These are phyloP conservation scores for Simmondsia chinensis DNA, from an alignment of 148 eudicot genomes.

Conservation along the genomic window DNA sequence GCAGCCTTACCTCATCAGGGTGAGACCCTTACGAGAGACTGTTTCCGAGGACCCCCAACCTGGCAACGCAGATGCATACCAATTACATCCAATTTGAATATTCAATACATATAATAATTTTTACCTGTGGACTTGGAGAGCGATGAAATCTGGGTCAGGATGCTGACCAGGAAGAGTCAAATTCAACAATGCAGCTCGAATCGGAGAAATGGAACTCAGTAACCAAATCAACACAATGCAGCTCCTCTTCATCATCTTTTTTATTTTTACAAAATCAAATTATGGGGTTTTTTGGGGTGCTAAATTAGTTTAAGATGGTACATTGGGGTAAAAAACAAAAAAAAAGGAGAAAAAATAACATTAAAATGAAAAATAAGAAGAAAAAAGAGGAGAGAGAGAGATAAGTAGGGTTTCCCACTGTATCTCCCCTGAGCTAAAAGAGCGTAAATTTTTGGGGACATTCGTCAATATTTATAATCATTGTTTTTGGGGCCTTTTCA, in stretches of 20 bases:
- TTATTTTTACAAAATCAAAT: not conserved
- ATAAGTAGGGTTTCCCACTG: not conserved
- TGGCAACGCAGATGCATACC: not conserved
- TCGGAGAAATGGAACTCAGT: slow-evolving; percentile 15
- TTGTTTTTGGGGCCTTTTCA: too few relatives aligned
- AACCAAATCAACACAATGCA: slow-evolving; percentile 43
- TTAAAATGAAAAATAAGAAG: not conserved
- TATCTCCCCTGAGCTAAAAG: not conserved
- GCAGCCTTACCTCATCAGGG: too few relatives aligned
- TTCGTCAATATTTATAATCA: not conserved
- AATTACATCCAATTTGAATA: not conserved
- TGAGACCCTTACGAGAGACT: too few relatives aligned
- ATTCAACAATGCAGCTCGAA: slow-evolving; percentile 29
- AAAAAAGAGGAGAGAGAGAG: not conserved
- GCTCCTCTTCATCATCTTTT: slow-evolving; percentile 31
- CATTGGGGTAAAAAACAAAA: not conserved
- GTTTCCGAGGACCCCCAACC: not conserved
- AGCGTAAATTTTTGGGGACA: not conserved
- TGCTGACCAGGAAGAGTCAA: slow-evolving; percentile 73
- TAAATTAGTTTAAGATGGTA: not conserved
- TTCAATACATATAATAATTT: not conserved
- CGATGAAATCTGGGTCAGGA: slow-evolving; percentile 80
- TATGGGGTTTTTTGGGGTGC: not conserved
- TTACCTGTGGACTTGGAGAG: slow-evolving; percentile 63
- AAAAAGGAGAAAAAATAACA: not conserved